Conservation (phyloP, 2,329 filamentous ascomycete genomes). For the Penicillium sp. region DNA sequence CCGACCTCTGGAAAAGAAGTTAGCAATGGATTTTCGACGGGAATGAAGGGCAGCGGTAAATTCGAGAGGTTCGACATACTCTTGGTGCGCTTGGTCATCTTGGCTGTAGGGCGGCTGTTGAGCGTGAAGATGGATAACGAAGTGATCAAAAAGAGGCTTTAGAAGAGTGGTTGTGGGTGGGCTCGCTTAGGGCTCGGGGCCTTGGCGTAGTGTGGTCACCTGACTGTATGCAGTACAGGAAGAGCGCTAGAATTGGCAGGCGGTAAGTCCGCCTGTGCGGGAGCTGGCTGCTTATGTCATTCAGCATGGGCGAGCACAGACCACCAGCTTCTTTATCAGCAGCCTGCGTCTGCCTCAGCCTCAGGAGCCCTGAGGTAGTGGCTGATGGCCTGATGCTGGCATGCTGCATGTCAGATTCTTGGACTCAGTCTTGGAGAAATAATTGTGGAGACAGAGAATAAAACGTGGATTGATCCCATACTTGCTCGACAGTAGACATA, state of each 20-base stretch:
- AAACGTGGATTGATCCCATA: neutral
- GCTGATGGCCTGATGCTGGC: too few relatives aligned
- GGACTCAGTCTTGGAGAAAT: neutral
- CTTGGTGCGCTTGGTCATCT: conserved; percentile 95
- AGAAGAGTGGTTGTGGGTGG: conserved; percentile 40
- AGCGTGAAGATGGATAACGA: conserved; percentile 42
- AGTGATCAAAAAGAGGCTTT: conserved; percentile 38
- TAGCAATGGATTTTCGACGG: conserved; percentile 25
- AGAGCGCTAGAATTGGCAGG: neutral
- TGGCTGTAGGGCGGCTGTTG: conserved; percentile 52
- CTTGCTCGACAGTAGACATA: too few relatives aligned
- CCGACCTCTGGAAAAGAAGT: conserved; percentile 69
- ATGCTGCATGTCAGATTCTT: neutral
- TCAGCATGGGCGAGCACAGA: neutral
- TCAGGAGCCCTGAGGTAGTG: too few relatives aligned
- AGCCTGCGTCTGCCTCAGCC: too few relatives aligned
- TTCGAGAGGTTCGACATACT: conserved; percentile 48
- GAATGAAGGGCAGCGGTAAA: neutral
- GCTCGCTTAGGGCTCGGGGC: conserved; percentile 42
- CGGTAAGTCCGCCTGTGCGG: neutral
- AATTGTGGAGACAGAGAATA: neutral
- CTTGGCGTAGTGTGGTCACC: conserved; percentile 34
- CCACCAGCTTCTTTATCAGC: neutral
- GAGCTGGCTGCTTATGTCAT: neutral
- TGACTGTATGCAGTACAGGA: conserved; percentile 17